These are phyloP conservation scores for Amanita molliuscula DNA, from an alignment of 768 basidiomycete species.

Conservation along the genomic window DNA sequence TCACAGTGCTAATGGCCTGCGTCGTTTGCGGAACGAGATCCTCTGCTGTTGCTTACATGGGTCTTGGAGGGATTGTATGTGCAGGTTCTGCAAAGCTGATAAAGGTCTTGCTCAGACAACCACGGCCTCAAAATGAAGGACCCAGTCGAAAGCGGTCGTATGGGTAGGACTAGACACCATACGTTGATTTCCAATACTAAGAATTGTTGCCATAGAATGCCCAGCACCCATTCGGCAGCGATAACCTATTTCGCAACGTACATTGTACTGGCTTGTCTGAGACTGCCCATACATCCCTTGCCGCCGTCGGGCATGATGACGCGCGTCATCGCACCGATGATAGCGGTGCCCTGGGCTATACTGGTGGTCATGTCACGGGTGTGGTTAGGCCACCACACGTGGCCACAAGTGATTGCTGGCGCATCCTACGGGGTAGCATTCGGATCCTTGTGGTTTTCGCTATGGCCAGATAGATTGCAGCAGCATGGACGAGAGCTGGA, in stretches of 20 bases:
- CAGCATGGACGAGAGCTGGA: slow-evolving; percentile 11
- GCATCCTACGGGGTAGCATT: slow-evolving; percentile 41
- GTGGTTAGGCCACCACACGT: slow-evolving; percentile 72
- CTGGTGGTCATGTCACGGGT: slow-evolving; percentile 54
- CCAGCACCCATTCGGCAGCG: slow-evolving; percentile 69
- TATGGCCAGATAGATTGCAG: slow-evolving; percentile 38
- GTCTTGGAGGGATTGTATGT: slow-evolving; percentile 46
- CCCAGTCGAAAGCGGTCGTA: slow-evolving; percentile 44
- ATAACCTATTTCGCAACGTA: slow-evolving; percentile 59
- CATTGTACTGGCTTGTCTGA: slow-evolving; percentile 42
- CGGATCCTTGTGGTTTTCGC: slow-evolving; percentile 42
- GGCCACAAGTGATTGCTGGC: slow-evolving; percentile 57
- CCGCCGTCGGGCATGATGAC: slow-evolving; percentile 28
- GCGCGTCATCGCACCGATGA: slow-evolving; percentile 32
- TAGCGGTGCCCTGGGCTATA: slow-evolving; percentile 45
- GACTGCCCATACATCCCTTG: slow-evolving; percentile 49
- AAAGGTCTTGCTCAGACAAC: slow-evolving; percentile 54
- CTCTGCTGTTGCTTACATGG: slow-evolving; percentile 50
- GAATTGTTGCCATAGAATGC: slow-evolving; percentile 45
- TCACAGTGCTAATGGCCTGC: slow-evolving; percentile 38
- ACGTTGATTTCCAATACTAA: background rate
- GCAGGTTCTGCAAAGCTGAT: slow-evolving; percentile 46
- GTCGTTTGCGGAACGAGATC: slow-evolving; percentile 53
- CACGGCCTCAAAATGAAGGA: slow-evolving; percentile 35
- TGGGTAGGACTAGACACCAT: slow-evolving; percentile 37